Base-by-base conservation (phyloP, 495 filamentous ascomycete species). In the Aspergillus avenaceus region DNA sequence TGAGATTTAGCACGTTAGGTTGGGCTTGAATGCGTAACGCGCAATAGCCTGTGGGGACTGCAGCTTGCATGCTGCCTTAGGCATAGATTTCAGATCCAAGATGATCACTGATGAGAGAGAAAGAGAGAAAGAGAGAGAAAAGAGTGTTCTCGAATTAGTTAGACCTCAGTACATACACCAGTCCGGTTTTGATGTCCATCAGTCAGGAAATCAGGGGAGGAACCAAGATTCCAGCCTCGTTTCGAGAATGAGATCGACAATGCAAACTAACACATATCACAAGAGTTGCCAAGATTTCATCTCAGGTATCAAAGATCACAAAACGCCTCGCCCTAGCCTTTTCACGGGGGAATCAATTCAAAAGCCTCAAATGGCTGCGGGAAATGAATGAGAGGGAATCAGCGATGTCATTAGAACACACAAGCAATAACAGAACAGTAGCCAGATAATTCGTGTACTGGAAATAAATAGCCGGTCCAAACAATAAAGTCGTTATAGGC, bases 291-390 rank as follows among this genome's bases (percentile, higher is more conserved):
- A 53, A 43, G 21, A 60, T 29, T 52, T 49, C 25, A 52, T 41
- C 29, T 52, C 31, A 49, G 58, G 47, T 56, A 56, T 50, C 56
- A 51, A 45, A 42, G 50, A 58, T 41, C 44, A 52, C 49, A 56
- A 47, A 66, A 69, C 64, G 58, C 65, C 67, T 36, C 51, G 58
- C 59, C 56, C 51, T 55, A 55, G 56, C 60, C 59, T 50, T 64
- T 69, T 63, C 54, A 62, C 49, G 47, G 36, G 48, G 24, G 44
- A 42, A 38, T 21, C 31, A n/a, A 31, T 5, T 25, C 21, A 57
- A 48, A 41, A 11, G 46, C 41, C 23, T 47, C 21, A 48, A 29
- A 25, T 38, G n/a, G 4, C 29, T n/a, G 44, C n/a, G 27, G 13
- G 27, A 47, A 9, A 21, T 23, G 4, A n/a, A 18, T 12, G 31